Conservation (phyloP, 1,284 basidiomycete genomes). For the Phaffia rhodozyma region DNA sequence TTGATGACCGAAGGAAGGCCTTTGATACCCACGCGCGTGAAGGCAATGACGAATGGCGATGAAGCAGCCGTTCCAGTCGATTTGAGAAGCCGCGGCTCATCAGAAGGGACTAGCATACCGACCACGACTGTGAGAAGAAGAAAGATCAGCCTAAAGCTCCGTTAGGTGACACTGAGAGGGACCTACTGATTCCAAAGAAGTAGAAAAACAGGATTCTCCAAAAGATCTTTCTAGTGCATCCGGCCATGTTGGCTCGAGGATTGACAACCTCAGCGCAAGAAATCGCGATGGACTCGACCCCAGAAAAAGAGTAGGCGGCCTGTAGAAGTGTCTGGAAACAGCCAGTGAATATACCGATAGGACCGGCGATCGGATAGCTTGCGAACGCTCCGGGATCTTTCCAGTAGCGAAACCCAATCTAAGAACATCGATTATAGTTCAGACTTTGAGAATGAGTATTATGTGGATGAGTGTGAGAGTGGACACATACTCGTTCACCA, state of each 20-base stretch:
- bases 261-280: conserved; percentile 29
- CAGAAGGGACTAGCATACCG: conserved; percentile 59
- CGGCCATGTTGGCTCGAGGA: conserved; percentile 46
- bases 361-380: conserved; percentile 22
- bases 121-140: conserved; percentile 42
- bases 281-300: conserved; percentile 26
- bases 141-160: not conserved
- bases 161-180: not conserved
- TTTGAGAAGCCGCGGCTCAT: conserved; percentile 47
- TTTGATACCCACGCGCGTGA: conserved; percentile 56
- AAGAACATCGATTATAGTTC: conserved; percentile 35
- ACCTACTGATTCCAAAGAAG: conserved; percentile 32
- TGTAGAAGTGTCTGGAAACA: conserved; percentile 24
- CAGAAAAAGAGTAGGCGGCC: conserved; percentile 25
- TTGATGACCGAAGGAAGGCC: conserved; percentile 67
- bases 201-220: conserved; percentile 56
- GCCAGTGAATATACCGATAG: conserved; percentile 25
- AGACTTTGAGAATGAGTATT: conserved; percentile 36
- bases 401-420: conserved; percentile 43
- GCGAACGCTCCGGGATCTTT: conserved; percentile 49
- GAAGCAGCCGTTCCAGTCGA: conserved; percentile 48
- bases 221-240: conserved; percentile 51
- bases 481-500: conserved; percentile 27
- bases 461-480: conserved; percentile 31
- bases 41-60: conserved; percentile 65